These are phyloP conservation scores for Corrigiola litoralis DNA, from an alignment of 179 eudicot genomes.

Conservation along the genomic window DNA sequence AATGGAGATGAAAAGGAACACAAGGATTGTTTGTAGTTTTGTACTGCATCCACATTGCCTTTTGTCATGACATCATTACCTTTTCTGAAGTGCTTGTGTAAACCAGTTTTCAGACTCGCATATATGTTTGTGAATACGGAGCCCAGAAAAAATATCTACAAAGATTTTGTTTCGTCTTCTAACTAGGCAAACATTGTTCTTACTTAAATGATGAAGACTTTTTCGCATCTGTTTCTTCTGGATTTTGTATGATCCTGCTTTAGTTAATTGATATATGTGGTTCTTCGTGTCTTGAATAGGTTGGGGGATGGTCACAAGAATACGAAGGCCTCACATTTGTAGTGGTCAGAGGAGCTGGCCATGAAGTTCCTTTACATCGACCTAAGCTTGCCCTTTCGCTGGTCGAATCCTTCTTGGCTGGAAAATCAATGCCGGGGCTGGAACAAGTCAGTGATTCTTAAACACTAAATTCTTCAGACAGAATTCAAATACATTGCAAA, in stretches of 20 bases:
- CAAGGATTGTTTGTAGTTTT: no score
- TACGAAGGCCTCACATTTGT: constrained; percentile 45
- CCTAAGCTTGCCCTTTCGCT: constrained; percentile 77
- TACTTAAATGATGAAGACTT: not conserved
- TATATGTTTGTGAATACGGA: no score
- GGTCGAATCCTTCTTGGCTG: constrained; percentile 59
- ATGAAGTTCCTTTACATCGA: constrained; percentile 60
- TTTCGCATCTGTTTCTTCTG: no score
- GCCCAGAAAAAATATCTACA: no score
- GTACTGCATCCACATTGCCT: no score
- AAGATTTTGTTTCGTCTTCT: no score
- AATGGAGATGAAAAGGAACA: no score
- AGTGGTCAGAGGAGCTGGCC: constrained; percentile 48
- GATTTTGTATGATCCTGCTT: not conserved
- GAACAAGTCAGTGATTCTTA: constrained; percentile 45
- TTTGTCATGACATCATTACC: no score
- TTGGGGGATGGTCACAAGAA: constrained; percentile 51
- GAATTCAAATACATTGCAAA: not conserved
- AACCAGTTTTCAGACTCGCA: no score
- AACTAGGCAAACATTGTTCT: no score
- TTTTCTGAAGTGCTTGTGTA: no score
- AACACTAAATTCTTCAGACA: not conserved
- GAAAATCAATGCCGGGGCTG: constrained; percentile 62
- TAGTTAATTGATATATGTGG: not conserved
- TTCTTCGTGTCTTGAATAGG: constrained; percentile 17